Base-by-base conservation (phyloP, 306 rosid genomes). In the Lupinus albus region DNA sequence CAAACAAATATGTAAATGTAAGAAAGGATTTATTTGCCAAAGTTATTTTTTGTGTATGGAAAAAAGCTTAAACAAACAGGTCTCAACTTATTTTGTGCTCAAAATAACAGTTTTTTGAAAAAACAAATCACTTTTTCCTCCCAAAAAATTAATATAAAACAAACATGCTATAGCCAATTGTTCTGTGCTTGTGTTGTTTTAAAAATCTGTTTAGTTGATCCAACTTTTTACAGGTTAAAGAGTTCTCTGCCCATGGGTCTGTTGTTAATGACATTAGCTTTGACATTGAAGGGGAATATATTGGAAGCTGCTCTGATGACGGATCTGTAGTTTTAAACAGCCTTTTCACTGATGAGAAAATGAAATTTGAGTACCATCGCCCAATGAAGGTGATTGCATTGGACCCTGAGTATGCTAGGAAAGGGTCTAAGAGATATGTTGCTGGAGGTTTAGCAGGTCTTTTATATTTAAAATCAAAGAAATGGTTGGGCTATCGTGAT, bases 391-490 rank as follows among this genome's bases (percentile, higher is more conserved):
- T 92, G 15, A 80, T 33, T 33, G 38, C 38, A 5, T 33, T 90
- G 75, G 99, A 94, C 62, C 97, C 96, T 2, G 94, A 88, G 15
- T 94, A 94, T 84, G 80, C 80, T 32, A 90, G 72, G 77, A 90
- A 83, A 74, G 58, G 74, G 69, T 88, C 97, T 41, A 88, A 86
- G 83, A 85, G 99, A 83, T 94, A 88, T 85, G 91, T 84, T 50
- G 82, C 99, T 14, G 99, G 99, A 72, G 99, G 99, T 78, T 84
- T 93, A 71, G 96, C 92, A n/a, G 99, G 99, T 63, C 88, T 88
- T 75, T 83, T 93, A 47, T 90, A 90, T 83, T 78, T 80, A 21
- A 93, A 90, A 78, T 73, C 88, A 42, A 93, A 93, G 84, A 86
- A 85, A 84, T 93, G 99, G 99, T 76, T 93, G 53, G 97, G 99